A percentile compares a stretch with the other conserved stretches of the same genome.
Evolutionary conservation across 176 grass and related monocot species (phyloP).

Genomic region (Echinochloa phyllopogon): DNA sequence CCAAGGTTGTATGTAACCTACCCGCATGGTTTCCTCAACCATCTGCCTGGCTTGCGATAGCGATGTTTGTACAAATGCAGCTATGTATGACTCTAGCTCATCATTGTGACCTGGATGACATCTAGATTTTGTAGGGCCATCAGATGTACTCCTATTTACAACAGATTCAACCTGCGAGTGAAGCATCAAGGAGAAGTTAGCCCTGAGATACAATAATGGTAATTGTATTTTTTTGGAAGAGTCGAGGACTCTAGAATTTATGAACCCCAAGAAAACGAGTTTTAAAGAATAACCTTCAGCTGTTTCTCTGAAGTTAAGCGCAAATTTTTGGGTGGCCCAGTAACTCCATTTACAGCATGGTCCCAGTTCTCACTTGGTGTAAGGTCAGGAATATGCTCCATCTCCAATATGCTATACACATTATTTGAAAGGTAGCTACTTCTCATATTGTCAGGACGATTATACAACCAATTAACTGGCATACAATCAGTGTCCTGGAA

Average conservation of each 20-base stretch:
- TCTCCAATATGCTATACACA: constrained; percentile 10
- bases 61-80: constrained; percentile 53
- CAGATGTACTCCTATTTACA: constrained; percentile 2
- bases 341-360: constrained; percentile 36
- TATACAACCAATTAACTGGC: constrained; percentile 56
- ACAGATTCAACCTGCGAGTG: constrained; percentile 36
- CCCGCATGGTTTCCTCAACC: constrained; percentile 51
- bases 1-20: constrained; percentile 37
- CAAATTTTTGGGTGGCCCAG: constrained; percentile 14
- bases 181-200: constrained; percentile 39
- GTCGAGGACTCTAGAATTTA: constrained; percentile 14
- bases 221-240: constrained; percentile 20
- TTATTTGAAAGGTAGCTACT: constrained; percentile 44
- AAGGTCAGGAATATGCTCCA: constrained; percentile 32
- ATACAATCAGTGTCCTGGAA: constrained; percentile 84
- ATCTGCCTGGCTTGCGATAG: constrained; percentile 51
- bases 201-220: constrained; percentile 8
- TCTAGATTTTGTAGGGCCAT: constrained; percentile 17
- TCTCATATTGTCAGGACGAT: constrained; percentile 49
- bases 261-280: constrained; percentile 19
- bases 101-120: neutral
- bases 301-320: constrained; percentile 26
- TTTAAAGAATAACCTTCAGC: constrained; percentile 39
- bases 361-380: constrained; percentile 38
- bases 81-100: constrained; percentile 44